These are phyloP conservation scores for Microstegium vimineum DNA, from an alignment of 176 grass and related monocot genomes.

Conservation along the genomic window DNA sequence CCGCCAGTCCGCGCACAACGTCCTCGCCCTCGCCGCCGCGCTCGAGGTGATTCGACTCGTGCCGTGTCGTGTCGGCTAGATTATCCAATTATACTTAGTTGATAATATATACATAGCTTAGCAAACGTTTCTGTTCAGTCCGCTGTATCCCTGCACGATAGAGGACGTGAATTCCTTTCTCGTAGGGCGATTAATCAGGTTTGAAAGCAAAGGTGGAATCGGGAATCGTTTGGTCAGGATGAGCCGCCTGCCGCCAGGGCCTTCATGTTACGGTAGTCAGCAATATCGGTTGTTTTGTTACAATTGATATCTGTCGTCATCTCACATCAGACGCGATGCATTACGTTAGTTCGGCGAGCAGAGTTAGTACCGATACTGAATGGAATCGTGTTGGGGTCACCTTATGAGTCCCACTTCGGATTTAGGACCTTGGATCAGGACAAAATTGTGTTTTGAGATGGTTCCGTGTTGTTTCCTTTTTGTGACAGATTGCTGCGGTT, in stretches of 20 bases:
- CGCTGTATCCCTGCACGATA: neutral
- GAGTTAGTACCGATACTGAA: neutral
- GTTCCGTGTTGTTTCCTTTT: neutral
- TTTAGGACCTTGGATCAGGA: neutral
- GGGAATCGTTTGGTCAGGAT: neutral
- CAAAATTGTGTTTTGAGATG: conserved; percentile 16
- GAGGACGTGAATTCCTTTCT: neutral
- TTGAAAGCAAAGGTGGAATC: neutral
- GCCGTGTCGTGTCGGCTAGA: neutral
- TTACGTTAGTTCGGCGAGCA: neutral
- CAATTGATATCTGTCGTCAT: neutral
- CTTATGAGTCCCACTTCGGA: neutral
- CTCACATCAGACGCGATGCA: neutral
- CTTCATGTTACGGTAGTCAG: neutral
- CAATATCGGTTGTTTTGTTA: neutral
- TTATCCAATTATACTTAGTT: neutral
- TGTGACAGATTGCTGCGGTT: conserved; percentile 60
- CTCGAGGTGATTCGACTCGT: conserved; percentile 49
- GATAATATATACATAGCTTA: neutral
- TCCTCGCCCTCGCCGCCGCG: conserved; percentile 53
- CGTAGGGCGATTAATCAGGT: neutral
- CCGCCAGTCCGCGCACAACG: conserved; percentile 55
- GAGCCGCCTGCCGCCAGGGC: neutral
- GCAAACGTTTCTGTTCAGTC: neutral
- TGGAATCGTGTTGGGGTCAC: neutral